phyloP scores from a whole-genome alignment of 495 filamentous ascomycete species.

The Lentithecium fluviatile region DNA sequence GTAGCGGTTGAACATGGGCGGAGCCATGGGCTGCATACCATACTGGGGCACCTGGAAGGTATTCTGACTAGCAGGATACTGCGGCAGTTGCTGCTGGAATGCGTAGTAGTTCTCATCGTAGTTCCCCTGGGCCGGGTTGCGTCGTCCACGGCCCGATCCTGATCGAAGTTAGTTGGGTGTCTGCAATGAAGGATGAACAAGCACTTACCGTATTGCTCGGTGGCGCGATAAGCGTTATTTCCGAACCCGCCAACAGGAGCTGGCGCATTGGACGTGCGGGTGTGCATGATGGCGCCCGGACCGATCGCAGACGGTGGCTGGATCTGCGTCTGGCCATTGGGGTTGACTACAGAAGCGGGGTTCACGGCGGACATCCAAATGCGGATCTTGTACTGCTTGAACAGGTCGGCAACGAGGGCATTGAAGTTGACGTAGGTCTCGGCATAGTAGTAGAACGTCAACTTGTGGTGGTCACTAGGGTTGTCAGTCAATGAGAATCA shows the following conservation, averaged over 20 bases:
- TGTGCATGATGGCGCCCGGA: slow-evolving; percentile 57
- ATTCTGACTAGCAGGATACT: background rate
- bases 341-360: slow-evolving; percentile 92
- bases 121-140: background rate
- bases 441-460: slow-evolving; percentile 98
- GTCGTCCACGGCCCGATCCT: background rate
- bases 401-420: slow-evolving; percentile 90
- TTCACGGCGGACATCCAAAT: slow-evolving; percentile 99
- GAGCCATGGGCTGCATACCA: background rate
- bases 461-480: slow-evolving; percentile 92
- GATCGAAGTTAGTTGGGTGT: background rate
- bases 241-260: background rate
- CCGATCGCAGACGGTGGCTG: slow-evolving; percentile 68
- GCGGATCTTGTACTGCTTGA: slow-evolving; percentile 97
- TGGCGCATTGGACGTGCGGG: slow-evolving; percentile 12
- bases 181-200: background rate
- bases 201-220: slow-evolving; percentile 17
- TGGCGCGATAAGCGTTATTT: slow-evolving; percentile 39
- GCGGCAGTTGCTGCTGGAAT: slow-evolving; percentile 20
- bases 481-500: slow-evolving; percentile 16
- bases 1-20: background rate
- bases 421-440: slow-evolving; percentile 99
- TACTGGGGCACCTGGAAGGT: background rate
- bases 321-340: slow-evolving; percentile 21
- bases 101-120: slow-evolving; percentile 20